Evolutionary conservation across 2,329 filamentous ascomycete species (phyloP), one percentile per base, ranked within the genome.

Genomic region (Zymoseptoria crescenta): DNA sequence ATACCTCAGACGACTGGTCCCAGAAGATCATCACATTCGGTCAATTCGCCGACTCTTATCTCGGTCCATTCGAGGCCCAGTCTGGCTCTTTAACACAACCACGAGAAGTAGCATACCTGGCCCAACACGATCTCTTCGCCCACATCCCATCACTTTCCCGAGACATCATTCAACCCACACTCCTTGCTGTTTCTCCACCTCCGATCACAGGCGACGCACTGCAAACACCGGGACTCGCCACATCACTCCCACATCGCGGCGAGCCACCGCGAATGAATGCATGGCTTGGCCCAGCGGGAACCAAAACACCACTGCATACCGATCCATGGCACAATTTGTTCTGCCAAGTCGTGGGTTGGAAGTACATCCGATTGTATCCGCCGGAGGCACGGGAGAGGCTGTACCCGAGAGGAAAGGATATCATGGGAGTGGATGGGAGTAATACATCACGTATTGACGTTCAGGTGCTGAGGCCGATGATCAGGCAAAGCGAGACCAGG

Each of bases 321-420:
- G 94, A 97, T 69, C 90, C 89, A 1, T 95, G 96, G 72, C 90
- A 96, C 71, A 97, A 97, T 70, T 83, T 97, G 53, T 82, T 97
- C 4, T 87, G 87, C 24, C 94, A 97, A 73, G 88, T 95, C 0
- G 89, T 96, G 0, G 94, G 94, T 0, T 80, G 83, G 59, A 99
- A 99, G 74, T 97, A 97, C 73, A 77, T 97, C n/a, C 82, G 94
- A 1, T 79, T 97, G 1, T 97, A 96, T 72, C 80, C 87, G 0
- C 92, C 93, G 0, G 72, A 73, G 16, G 80, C 86, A 51, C 84
- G 82, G 4, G 65, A 71, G 1, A 76, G 73, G 3, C 74, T 96
- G 69, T 81, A 84, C 57, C 84, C 89, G 0, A 77, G 84, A 28
- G 81, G 82, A 0, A 72, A 78, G 1, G 87, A 89, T 63, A 81